phyloP scores from a whole-genome alignment of 352 stramenopile genomes.

The Phytopythium kandeliae region DNA sequence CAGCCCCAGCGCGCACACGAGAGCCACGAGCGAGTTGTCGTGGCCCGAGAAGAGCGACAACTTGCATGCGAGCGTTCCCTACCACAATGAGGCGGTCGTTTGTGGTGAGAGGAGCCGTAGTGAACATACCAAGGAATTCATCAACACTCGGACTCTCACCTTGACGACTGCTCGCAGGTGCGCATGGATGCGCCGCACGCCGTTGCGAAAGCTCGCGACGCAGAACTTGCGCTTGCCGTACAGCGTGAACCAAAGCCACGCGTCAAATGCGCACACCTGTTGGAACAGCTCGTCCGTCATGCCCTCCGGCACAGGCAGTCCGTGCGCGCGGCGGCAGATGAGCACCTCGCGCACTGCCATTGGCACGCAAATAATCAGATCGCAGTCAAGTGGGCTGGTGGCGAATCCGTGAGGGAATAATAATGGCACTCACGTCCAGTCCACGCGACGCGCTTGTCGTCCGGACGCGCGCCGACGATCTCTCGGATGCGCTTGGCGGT shows the following conservation, averaged over 20 bases:
- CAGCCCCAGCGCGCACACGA: constrained; percentile 60
- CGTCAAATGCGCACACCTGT: constrained; percentile 58
- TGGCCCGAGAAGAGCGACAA: constrained; percentile 74
- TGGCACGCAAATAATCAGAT: constrained; percentile 5
- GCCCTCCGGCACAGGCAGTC: constrained; percentile 44
- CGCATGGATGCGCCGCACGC: constrained; percentile 47
- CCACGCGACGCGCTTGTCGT: constrained; percentile 45
- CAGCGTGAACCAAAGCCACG: constrained; percentile 69
- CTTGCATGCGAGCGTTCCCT: constrained; percentile 21
- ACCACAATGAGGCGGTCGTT: too few species aligned
- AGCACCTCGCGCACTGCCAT: constrained; percentile 68
- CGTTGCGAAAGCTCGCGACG: constrained; percentile 46
- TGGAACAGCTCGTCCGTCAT: constrained; percentile 52
- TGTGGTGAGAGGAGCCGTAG: not conserved
- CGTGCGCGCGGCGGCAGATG: constrained; percentile 56
- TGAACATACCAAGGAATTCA: not conserved
- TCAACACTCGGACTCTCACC: constrained; percentile 11
- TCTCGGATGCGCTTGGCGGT: constrained; percentile 33
- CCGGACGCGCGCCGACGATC: constrained; percentile 27
- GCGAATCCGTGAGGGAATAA: too few species aligned
- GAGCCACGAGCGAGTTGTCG: constrained; percentile 75
- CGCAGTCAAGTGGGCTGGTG: not conserved
- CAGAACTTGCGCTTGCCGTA: constrained; percentile 70
- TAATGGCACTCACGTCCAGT: constrained; percentile 41
- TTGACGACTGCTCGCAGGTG: constrained; percentile 37